Evolutionary conservation across 306 rosid species (phyloP).

Genomic region (Chamaecrista fasciculata): DNA sequence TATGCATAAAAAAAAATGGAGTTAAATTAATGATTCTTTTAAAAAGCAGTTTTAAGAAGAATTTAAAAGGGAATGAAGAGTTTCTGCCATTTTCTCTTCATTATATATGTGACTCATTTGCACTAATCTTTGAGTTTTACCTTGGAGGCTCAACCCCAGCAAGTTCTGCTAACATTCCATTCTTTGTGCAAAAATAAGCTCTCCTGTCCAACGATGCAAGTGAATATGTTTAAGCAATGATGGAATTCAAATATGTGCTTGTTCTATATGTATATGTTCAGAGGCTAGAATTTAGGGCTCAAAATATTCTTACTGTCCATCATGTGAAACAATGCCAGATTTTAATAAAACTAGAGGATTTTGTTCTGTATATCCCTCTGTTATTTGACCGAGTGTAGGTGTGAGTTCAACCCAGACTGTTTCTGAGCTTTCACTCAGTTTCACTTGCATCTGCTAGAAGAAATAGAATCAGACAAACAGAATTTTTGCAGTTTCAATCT

Average conservation of each 20-base stretch:
- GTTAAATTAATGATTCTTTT: slow-evolving; percentile 45
- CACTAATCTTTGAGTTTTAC: slow-evolving; percentile 48
- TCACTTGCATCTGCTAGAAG: slow-evolving; percentile 65
- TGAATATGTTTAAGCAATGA: slow-evolving; percentile 10
- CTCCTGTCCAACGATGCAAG: slow-evolving; percentile 46
- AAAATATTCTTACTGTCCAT: slow-evolving; percentile 56
- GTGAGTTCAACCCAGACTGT: slow-evolving; percentile 67
- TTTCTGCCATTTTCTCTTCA: too few relatives aligned
- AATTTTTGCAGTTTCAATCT: neutral
- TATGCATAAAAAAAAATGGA: slow-evolving; percentile 35
- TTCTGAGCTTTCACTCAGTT: slow-evolving; percentile 63
- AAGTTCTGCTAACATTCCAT: slow-evolving; percentile 67
- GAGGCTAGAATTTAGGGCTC: neutral
- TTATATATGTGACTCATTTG: slow-evolving; percentile 6
- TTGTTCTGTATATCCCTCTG: slow-evolving; percentile 43
- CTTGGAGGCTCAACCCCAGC: slow-evolving; percentile 62
- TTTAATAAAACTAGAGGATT: slow-evolving; percentile 39
- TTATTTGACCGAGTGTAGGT: slow-evolving; percentile 44
- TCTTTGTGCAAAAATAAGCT: slow-evolving; percentile 75
- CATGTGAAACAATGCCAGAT: slow-evolving; percentile 66
- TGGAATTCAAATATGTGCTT: slow-evolving; percentile 20
- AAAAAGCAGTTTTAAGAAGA: slow-evolving; percentile 19
- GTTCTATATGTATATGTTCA: slow-evolving; percentile 19
- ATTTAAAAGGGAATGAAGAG: too few relatives aligned
- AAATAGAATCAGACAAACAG: neutral